These are phyloP conservation scores for Nitzschia palea DNA, from an alignment of 108 stramenopile species.

Conservation along the genomic window DNA sequence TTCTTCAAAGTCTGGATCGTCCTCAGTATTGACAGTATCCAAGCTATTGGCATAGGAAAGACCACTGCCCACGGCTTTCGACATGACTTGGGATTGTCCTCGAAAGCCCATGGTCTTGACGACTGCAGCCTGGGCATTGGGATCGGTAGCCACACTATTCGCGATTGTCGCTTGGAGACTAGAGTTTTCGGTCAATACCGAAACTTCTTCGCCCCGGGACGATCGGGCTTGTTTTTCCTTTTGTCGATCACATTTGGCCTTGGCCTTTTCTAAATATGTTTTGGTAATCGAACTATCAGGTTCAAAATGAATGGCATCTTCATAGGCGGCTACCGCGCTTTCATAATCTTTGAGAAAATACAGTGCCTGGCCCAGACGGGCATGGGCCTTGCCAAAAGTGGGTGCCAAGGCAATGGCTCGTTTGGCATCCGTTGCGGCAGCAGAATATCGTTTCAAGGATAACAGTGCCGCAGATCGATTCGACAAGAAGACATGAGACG, in stretches of 20 bases:
- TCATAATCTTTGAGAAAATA: constrained; percentile 85
- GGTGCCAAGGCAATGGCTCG: constrained; percentile 85
- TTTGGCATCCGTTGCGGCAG: constrained; percentile 80
- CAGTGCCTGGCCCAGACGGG: constrained; percentile 82
- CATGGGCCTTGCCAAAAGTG: constrained; percentile 94
- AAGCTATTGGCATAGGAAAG: neutral
- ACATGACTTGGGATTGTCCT: constrained; percentile 29
- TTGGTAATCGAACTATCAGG: constrained; percentile 71
- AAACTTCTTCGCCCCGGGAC: constrained; percentile 50
- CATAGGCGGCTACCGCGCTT: constrained; percentile 85
- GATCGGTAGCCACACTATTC: constrained; percentile 68
- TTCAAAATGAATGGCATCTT: constrained; percentile 81
- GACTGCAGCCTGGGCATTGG: constrained; percentile 40
- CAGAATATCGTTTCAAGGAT: constrained; percentile 78
- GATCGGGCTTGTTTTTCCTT: constrained; percentile 49
- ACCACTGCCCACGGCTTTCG: constrained; percentile 25
- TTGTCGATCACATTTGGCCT: constrained; percentile 63
- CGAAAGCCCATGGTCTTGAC: constrained; percentile 35
- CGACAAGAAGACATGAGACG: constrained; percentile 86
- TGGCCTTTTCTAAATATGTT: constrained; percentile 86
- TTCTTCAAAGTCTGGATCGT: constrained; percentile 89
- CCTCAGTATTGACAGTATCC: constrained; percentile 39
- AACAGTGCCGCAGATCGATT: constrained; percentile 86
- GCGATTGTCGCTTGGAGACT: constrained; percentile 49
- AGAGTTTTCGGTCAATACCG: constrained; percentile 49